Conservation (phyloP, 2,329 filamentous ascomycete genomes). For the Beauveria caledonica region DNA sequence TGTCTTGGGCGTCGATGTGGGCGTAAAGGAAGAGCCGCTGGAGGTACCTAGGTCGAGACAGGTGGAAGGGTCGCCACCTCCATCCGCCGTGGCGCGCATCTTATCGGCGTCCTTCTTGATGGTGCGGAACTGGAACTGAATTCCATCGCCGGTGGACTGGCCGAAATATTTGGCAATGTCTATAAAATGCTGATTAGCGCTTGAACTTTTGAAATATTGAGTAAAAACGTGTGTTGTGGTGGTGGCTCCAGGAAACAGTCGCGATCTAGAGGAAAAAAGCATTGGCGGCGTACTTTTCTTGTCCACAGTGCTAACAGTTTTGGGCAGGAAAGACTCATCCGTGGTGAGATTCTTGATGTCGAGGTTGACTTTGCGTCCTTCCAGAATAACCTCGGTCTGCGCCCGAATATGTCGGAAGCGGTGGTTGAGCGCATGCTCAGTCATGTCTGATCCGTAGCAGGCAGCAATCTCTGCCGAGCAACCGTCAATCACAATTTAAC, state of each 20-base stretch:
- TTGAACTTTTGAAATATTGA: background rate
- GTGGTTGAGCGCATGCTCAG: slow-evolving; percentile 40
- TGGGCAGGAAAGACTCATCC: slow-evolving; percentile 28
- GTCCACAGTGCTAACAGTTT: slow-evolving; percentile 30
- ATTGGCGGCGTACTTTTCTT: slow-evolving; percentile 30
- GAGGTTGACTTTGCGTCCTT: slow-evolving; percentile 25
- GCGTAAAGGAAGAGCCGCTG: slow-evolving; percentile 21
- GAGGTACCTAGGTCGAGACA: slow-evolving; percentile 25
- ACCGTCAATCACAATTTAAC: slow-evolving; percentile 4
- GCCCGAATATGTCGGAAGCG: slow-evolving; percentile 41
- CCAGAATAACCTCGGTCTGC: slow-evolving; percentile 30
- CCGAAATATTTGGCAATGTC: slow-evolving; percentile 54
- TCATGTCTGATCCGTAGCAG: slow-evolving; percentile 42
- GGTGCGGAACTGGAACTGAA: slow-evolving; percentile 52
- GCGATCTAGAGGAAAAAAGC: background rate
- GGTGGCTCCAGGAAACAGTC: background rate
- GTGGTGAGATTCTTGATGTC: slow-evolving; percentile 36
- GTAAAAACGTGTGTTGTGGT: background rate
- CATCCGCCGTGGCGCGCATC: slow-evolving; percentile 35
- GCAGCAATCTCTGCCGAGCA: slow-evolving; percentile 34
- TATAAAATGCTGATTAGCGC: slow-evolving; percentile 20
- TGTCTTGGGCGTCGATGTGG: slow-evolving; percentile 16
- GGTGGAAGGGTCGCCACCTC: slow-evolving; percentile 37
- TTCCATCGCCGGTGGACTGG: slow-evolving; percentile 47
- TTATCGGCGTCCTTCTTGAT: slow-evolving; percentile 46